These are phyloP conservation scores for Coemansia sp. DNA, from an alignment of 192 early-diverging fungal genomes.

Conservation along the genomic window DNA sequence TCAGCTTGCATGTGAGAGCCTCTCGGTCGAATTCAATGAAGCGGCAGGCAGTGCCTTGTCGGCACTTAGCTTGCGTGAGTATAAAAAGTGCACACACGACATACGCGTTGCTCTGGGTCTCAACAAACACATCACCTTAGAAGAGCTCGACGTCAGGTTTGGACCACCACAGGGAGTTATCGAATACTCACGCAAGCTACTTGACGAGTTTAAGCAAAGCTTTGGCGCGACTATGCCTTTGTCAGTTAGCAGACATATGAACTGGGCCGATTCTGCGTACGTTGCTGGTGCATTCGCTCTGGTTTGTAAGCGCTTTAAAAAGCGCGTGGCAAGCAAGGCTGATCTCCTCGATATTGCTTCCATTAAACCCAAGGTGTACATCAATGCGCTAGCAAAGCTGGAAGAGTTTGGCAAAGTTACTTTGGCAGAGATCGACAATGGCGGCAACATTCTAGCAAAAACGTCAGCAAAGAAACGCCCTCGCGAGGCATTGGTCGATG, in stretches of 20 bases:
- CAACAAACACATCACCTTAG: slow-evolving; percentile 45
- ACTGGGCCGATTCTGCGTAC: slow-evolving; percentile 50
- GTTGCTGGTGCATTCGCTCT: slow-evolving; percentile 41
- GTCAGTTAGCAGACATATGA: slow-evolving; percentile 32
- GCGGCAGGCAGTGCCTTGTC: too few relatives aligned
- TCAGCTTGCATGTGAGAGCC: too few relatives aligned
- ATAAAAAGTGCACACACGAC: too few relatives aligned
- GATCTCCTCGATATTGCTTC: slow-evolving; percentile 28
- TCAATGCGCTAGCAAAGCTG: slow-evolving; percentile 30
- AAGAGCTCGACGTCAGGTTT: slow-evolving; percentile 52
- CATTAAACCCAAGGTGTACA: slow-evolving; percentile 28
- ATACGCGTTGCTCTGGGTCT: too few relatives aligned
- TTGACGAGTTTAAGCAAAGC: slow-evolving; percentile 34
- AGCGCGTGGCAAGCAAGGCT: slow-evolving; percentile 35
- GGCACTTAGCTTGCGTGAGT: too few relatives aligned
- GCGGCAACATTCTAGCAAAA: slow-evolving; percentile 7
- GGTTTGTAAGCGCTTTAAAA: slow-evolving; percentile 47
- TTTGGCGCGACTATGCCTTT: slow-evolving; percentile 34
- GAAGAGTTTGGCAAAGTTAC: slow-evolving; percentile 35
- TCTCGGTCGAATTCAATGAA: too few relatives aligned
- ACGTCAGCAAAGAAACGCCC: slow-evolving; percentile 32
- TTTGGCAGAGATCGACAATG: slow-evolving; percentile 18
- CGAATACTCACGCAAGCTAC: slow-evolving; percentile 29
- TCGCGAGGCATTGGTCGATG: slow-evolving; percentile 5
- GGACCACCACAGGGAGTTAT: slow-evolving; percentile 37